Evolutionary conservation across 139 green algal species (phyloP).

Genomic region (Coccomyxa sp.): DNA sequence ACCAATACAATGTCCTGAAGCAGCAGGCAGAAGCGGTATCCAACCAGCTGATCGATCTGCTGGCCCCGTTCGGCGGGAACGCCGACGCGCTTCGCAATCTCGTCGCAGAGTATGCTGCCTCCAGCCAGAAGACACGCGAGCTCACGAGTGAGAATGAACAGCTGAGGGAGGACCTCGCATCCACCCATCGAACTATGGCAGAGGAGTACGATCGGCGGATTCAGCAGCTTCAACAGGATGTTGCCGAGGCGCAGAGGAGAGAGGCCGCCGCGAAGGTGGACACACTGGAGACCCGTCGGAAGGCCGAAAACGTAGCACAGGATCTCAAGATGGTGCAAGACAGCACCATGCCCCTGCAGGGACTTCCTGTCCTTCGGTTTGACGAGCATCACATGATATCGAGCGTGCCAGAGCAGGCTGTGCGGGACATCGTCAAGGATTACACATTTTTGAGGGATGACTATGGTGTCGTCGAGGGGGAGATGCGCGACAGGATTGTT

Average conservation of each 20-base stretch:
- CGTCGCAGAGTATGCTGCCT: neutral
- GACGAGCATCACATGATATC: neutral
- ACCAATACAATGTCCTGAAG: neutral
- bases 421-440: neutral
- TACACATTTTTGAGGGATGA: neutral
- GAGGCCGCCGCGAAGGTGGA: neutral
- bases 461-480: neutral
- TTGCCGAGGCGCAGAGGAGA: neutral
- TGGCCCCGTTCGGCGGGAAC: neutral
- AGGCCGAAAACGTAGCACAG: neutral
- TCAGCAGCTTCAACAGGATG: neutral
- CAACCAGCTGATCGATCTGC: neutral
- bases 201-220: neutral
- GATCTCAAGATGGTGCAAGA: neutral
- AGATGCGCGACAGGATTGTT: neutral
- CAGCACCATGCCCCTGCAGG: neutral
- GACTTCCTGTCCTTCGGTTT: neutral
- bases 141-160: constrained; percentile 1
- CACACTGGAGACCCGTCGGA: neutral
- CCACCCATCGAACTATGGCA: neutral
- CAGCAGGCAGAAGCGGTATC: neutral
- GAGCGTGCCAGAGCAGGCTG: neutral
- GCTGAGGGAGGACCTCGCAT: neutral
- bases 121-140: neutral
- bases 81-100: neutral